phyloP scores from a whole-genome alignment of 2,329 filamentous ascomycete species.

The Fusarium praegraminearum region DNA sequence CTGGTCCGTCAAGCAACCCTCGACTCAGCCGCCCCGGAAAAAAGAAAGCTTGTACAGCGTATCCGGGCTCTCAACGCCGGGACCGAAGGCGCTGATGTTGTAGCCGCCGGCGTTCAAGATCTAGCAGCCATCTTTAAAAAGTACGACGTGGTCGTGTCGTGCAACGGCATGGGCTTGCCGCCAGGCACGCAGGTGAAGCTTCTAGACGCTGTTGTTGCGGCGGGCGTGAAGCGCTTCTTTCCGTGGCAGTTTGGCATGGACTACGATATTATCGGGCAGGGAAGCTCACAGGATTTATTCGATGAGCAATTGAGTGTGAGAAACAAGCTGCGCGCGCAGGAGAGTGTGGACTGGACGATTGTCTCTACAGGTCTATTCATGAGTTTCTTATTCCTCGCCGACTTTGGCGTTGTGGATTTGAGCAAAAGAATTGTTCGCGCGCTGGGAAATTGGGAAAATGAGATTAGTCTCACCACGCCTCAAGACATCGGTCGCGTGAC shows the following conservation, averaged over 20 bases:
- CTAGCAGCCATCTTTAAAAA: conserved; percentile 58
- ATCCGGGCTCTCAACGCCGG: conserved; percentile 55
- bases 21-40: conserved; percentile 53
- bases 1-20: conserved; percentile 65
- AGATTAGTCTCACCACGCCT: conserved; percentile 72
- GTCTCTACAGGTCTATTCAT: conserved; percentile 78
- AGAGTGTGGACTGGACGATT: conserved; percentile 68
- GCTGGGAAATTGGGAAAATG: conserved; percentile 71
- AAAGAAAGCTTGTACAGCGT: conserved; percentile 51
- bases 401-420: conserved; percentile 72
- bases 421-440: conserved; percentile 59
- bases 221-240: conserved; percentile 65
- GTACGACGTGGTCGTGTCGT: conserved; percentile 69
- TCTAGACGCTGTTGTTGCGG: conserved; percentile 65
- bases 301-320: conserved; percentile 75
- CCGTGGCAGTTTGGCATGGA: conserved; percentile 83
- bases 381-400: conserved; percentile 73
- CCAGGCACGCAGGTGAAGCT: conserved; percentile 69
- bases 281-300: conserved; percentile 72
- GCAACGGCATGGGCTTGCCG: conserved; percentile 69
- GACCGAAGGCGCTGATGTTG: conserved; percentile 61
- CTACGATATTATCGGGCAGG: conserved; percentile 72
- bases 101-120: conserved; percentile 50
- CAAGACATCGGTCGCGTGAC: conserved; percentile 72
- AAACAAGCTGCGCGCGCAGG: conserved; percentile 61